Evolutionary conservation across 805 yeast species (phyloP), one percentile per base, ranked within the genome.

Genomic region (Wickerhamiella azyma): DNA sequence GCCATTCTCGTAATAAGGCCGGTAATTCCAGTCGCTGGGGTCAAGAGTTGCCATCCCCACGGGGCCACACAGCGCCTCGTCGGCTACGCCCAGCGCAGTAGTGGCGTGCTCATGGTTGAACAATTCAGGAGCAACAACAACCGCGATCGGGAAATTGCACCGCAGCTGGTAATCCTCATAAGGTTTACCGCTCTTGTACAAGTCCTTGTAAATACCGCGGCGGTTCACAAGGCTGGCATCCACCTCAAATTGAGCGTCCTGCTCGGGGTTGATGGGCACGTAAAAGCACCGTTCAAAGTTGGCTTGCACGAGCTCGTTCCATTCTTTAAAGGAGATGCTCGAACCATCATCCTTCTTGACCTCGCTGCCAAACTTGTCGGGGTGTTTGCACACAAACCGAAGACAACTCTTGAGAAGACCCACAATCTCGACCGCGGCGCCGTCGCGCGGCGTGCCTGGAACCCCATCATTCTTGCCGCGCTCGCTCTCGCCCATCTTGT

Each of bases 391-490:
- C 16, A 85, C 86, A 73, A 86, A 92, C 51, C 96, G 68, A 56
- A 89, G 66, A 1, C 84, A 65, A 62, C 94, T 83, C 65, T 88
- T 88, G 58, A 92, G 65, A 50, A 89, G 66, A 0, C 96, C 98
- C 55, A 77, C 85, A 48, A 89, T 81, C 63, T 89, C 98, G 47
- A 89, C 71, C 2, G 94, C 96, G 1, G 96, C 95, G 32, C 98
- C 98, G 63, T 88, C 95, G 59, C 98, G 75, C 19, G 98, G 97
- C 0, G 97, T 89, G 1, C 97, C 98, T 1, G 98, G 98, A 30
- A 75, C 68, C n/a, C 98, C 98, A 54, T 80, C 82, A 49, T 77
- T 79, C 1, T 81, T 80, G 0, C 97, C 96, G 47, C 65, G 70
- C 30, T 63, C 77, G 57, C 94, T 83, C 66, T 92, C 97, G 21